These are phyloP conservation scores for Aspergillus saccharolyticus DNA, from an alignment of 495 filamentous ascomycete genomes.

Conservation along the genomic window DNA sequence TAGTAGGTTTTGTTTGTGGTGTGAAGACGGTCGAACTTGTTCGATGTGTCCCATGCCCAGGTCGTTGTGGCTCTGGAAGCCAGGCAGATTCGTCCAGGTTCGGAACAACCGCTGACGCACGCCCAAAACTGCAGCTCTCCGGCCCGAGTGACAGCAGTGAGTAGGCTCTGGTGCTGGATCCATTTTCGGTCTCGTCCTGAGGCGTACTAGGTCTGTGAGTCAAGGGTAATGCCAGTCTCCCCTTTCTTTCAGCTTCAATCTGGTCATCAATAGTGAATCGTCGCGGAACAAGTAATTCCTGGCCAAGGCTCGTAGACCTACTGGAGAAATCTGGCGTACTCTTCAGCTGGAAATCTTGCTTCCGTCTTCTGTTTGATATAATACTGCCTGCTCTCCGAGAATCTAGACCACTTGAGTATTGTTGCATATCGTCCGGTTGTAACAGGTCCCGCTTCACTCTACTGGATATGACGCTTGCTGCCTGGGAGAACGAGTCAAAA, in stretches of 20 bases:
- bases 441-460: too few species aligned
- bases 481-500: neutral
- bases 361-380: neutral
- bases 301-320: neutral
- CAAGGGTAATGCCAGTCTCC: neutral
- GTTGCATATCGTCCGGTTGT: too few species aligned
- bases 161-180: neutral
- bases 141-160: neutral
- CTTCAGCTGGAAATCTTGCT: neutral
- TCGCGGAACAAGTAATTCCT: neutral
- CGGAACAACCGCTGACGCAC: neutral
- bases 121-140: neutral
- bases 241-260: constrained; percentile 9
- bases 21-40: too few species aligned
- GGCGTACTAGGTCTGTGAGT: neutral
- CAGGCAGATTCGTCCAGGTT: neutral
- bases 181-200: neutral
- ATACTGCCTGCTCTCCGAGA: neutral
- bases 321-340: neutral
- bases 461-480: neutral
- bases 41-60: neutral
- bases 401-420: neutral
- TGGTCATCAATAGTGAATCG: constrained; percentile 18
- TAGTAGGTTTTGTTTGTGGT: too few species aligned
- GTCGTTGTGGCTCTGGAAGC: neutral